A percentile compares a stretch with the other conserved stretches of the same genome.
These are phyloP conservation scores for Aphanomyces astaci DNA, from an alignment of 352 stramenopile species.

Conservation along the genomic window DNA sequence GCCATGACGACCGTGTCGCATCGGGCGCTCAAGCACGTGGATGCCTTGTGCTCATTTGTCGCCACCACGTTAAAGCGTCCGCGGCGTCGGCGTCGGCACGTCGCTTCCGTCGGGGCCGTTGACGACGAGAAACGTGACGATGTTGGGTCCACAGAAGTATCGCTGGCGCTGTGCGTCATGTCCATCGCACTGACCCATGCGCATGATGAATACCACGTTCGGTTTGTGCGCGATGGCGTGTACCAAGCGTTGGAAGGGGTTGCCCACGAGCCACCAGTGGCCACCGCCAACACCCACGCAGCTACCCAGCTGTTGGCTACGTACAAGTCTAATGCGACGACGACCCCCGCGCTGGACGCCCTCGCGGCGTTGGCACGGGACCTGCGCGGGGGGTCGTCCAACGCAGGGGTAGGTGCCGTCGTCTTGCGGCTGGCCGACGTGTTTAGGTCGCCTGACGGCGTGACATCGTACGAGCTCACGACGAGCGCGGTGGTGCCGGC, in stretches of 20 bases:
- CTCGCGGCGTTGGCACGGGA: slow-evolving; percentile 31
- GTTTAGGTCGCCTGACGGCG: slow-evolving; percentile 13
- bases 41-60: neutral
- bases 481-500: slow-evolving; percentile 44
- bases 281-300: neutral
- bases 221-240: slow-evolving; percentile 11
- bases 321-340: neutral
- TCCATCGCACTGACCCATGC: neutral
- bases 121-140: too few relatives aligned
- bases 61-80: neutral
- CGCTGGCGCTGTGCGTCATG: neutral
- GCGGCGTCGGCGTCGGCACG: neutral
- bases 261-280: neutral
- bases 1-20: neutral
- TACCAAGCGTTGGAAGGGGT: neutral
- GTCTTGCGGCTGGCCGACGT: slow-evolving; percentile 27
- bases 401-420: slow-evolving; percentile 28
- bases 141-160: neutral
- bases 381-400: slow-evolving; percentile 22
- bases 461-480: slow-evolving; percentile 57
- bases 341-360: slow-evolving; percentile 23
- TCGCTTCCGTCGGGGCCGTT: too few relatives aligned
- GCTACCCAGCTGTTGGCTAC: neutral
- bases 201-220: neutral
- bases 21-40: neutral